Evolutionary conservation across 176 grass and related monocot species (phyloP), one percentile per base, ranked within the genome.

Genomic region (Aegilops sharonensis): DNA sequence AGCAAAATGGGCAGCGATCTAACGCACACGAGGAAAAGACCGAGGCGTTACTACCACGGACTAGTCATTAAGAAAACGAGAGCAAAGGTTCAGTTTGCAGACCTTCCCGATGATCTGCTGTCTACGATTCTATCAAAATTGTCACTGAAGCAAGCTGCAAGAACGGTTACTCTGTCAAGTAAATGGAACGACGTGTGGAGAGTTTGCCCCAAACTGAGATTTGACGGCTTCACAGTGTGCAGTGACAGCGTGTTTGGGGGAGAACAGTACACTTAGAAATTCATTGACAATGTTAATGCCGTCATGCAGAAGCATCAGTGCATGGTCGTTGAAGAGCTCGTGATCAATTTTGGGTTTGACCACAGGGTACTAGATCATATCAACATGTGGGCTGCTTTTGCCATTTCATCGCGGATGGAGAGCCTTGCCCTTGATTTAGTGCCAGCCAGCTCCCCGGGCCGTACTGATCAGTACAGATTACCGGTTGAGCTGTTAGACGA

Each of bases 331-430:
- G 45, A 87, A 15, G 34, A 45, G 61, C 69, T 80, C 3, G 40
- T 81, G 68, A 62, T 81, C 40, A 87, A 37, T 65, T 8, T 81
- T 39, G 68, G 72, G 13, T 68, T 76, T 6, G n/a, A 77, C 71
- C 18, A 2, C 5, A 68, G 13, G 4, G 30, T 77, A 32, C 30
- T 76, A 17, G 23, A 24, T 88, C 71, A 83, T 82, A 25, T 88
- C 45, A 54, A 82, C 8, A 88, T n/a, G 3, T 87, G 86, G 86
- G 45, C 77, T 27, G 37, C 45, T n/a, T 82, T 67, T 82, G 79
- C 32, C 43, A 71, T 45, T 34, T 36, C 79, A 31, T 76, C 61
- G 0, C 1, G 4, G 0, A 59, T 45, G 8, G 60, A 57, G 30
- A 87, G 64, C 65, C 60, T 82, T 68, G 70, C 43, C 65, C 43